Conservation (phyloP, 805 yeast genomes). For the Spathaspora hagerdaliae region DNA sequence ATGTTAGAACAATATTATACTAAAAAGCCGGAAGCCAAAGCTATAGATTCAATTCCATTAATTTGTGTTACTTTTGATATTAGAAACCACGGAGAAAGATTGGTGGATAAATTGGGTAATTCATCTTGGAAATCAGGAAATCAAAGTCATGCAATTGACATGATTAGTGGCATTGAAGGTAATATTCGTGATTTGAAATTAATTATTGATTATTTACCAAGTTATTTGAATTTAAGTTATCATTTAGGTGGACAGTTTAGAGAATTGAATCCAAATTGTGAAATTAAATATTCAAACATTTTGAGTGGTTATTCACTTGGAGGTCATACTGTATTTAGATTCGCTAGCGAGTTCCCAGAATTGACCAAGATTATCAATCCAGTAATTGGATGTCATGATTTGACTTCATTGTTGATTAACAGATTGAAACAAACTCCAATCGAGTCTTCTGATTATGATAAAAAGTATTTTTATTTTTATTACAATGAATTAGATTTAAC, state of each 20-base stretch:
- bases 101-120: constrained; percentile 31
- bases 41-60: constrained; percentile 21
- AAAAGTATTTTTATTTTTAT: constrained; percentile 26
- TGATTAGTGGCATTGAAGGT: constrained; percentile 47
- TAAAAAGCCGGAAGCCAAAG: constrained; percentile 11
- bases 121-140: constrained; percentile 47
- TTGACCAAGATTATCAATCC: constrained; percentile 42
- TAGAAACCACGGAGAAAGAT: constrained; percentile 54
- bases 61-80: constrained; percentile 50
- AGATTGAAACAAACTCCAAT: constrained; percentile 26
- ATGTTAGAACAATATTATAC: constrained; percentile 24
- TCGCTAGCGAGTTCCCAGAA: constrained; percentile 35
- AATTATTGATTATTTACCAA: constrained; percentile 43
- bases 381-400: constrained; percentile 46
- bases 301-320: constrained; percentile 53
- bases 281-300: constrained; percentile 30
- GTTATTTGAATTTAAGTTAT: constrained; percentile 30
- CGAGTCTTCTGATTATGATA: constrained; percentile 18
- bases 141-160: constrained; percentile 45
- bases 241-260: constrained; percentile 11
- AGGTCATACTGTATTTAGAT: constrained; percentile 51
- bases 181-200: constrained; percentile 41
- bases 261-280: constrained; percentile 11
- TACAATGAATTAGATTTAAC: constrained; percentile 32
- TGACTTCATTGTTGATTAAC: constrained; percentile 41